Base-by-base conservation (phyloP, 2,329 filamentous ascomycete genomes). In the Hymenoscyphus repandus region DNA sequence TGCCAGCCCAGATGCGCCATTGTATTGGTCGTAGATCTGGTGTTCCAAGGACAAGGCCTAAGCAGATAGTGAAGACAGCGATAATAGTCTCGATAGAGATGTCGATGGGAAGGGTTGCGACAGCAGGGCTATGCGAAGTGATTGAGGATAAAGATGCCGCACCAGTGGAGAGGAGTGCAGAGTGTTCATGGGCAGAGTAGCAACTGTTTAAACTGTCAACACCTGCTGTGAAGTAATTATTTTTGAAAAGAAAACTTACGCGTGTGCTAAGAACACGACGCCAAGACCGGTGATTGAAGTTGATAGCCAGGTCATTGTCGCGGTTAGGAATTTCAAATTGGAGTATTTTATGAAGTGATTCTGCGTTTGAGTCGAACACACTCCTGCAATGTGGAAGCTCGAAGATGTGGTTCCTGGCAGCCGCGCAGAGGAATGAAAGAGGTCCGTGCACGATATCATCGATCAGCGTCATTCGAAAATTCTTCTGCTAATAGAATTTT, bases 181-280 rank as follows among this genome's bases (percentile, higher is more conserved):
- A 86, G 72, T 96, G 88, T 72, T 99, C 93, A 70, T 96, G 88
- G 42, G 91, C 90, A 46, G 93, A 99, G 72, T 97, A 99, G 72
- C 91, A 95, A 57, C 93, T 99, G 66, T 45, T 40, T 42, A 40
- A 46, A 17, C 10, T 40, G 13, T 15, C 18, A 17, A 20, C 13
- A 27, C 7, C 5, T 15, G 11, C n/a, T 40, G 13, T 5, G 5
- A 5, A 17, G 38, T 6, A 40, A n/a, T n/a, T 27, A 48, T 32
- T 39, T 41, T 18, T 11, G 30, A 20, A 7, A 22, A 43, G 33
- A 51, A 53, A 33, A 48, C 88, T 70, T 83, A 96, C 92, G 91
- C 88, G 70, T 96, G 92, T 41, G 84, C 82, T 15, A 96, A 78
- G 58, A 96, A 78, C 49, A 95, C 61, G 11, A 92, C 75, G 57